Evolutionary conservation across 352 stramenopile genomes (phyloP), one percentile per base, ranked within the genome.

Genomic region (Pythium plurisporium): DNA sequence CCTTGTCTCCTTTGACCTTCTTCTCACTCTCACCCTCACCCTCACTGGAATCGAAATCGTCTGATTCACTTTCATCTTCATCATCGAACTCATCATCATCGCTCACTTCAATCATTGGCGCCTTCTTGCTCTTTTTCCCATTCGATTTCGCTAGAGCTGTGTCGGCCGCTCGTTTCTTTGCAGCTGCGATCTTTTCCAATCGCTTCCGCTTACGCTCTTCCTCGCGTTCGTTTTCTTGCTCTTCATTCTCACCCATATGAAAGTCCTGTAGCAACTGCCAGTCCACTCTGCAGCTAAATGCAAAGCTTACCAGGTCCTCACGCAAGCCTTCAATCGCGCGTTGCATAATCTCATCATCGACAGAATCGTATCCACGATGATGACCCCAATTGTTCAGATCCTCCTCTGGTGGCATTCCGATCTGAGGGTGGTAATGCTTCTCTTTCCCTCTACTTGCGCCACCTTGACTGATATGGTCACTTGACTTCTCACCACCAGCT

Each of bases 321-420:
- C 56, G 51, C 19, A 70, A 33, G n/a, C 49, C 63, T 30, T 38
- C 63, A 25, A 70, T 58, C 1, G 63, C 63, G 5, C 36, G 50
- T 67, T 96, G 86, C 82, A 99, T 98, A 19, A 98, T 83, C 53
- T 96, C 92, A 64, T 99, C 97, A 50, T 99, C 97, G 15, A 98
- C 91, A 17, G 95, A 98, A 46, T 97, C 91, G 34, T 97, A 94
- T 17, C 81, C 83, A 27, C 94, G 89, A 72, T 99, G 97, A 68
- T 99, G 97, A 29, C 87, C 95, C 97, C 97, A 99, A 40, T 74
- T 96, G 40, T 98, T 96, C 63, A 99, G 85, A 67, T 99, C 96
- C 71, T 99, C 95, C 76, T 99, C 97, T 17, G 97, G 91, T 0
- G 97, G 97, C 91, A 99, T 95, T 3, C 86, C 83, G 47, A 94